These are phyloP conservation scores for Chaetomium sp. DNA, from an alignment of 2,329 filamentous ascomycete genomes.

Conservation along the genomic window DNA sequence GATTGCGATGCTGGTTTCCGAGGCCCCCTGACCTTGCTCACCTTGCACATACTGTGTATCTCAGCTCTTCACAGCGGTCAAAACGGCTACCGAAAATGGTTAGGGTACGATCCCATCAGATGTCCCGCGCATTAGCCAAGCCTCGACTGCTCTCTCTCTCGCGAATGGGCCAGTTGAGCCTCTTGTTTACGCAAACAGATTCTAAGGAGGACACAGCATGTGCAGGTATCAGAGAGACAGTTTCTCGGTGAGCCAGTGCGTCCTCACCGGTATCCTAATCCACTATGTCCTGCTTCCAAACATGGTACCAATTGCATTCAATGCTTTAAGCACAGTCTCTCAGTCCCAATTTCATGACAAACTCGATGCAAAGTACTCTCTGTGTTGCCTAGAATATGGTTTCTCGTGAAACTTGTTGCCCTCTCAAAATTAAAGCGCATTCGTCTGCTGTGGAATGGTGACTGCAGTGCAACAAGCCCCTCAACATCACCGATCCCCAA, in stretches of 20 bases:
- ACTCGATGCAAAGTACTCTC: no score
- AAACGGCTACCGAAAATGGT: no score
- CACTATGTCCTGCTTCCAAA: no score
- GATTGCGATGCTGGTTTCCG: not conserved
- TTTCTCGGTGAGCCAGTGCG: not conserved
- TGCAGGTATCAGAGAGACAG: not conserved
- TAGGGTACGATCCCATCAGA: no score
- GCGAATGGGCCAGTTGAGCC: no score
- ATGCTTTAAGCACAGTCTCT: no score
- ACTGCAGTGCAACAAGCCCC: not conserved
- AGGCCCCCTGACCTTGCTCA: not conserved
- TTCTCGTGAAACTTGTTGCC: not conserved
- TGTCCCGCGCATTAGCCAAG: no score
- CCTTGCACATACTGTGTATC: not conserved
- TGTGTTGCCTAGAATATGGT: not conserved
- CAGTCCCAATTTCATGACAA: no score
- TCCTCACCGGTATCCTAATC: not conserved
- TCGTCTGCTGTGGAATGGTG: no score
- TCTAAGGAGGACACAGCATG: not conserved
- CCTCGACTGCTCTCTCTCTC: no score
- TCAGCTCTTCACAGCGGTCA: not conserved
- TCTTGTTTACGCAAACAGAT: not conserved
- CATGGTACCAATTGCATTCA: no score
- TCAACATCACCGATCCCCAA: conserved; percentile 1
- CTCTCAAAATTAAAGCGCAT: no score